A percentile compares a stretch with the other conserved stretches of the same genome.
Conservation (phyloP, 768 basidiomycete species). For the Tulasnella sp. region DNA sequence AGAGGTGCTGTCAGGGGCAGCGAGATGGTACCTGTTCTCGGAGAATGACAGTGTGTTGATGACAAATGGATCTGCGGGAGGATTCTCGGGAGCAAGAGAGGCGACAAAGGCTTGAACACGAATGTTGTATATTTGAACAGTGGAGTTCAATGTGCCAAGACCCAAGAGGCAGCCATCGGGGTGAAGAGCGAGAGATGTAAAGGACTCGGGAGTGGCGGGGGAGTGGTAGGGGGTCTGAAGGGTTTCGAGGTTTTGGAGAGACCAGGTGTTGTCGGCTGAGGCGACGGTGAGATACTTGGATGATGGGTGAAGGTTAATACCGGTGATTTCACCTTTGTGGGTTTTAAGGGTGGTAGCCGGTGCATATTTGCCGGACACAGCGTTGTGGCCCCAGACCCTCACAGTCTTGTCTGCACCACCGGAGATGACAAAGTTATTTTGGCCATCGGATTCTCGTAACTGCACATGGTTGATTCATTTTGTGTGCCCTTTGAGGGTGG, state of each 20-base stretch:
- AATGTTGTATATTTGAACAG: constrained; percentile 77
- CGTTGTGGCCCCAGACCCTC: constrained; percentile 77
- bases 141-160: constrained; percentile 70
- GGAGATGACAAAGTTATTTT: constrained; percentile 64
- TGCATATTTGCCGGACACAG: constrained; percentile 66
- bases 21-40: constrained; percentile 95
- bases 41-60: constrained; percentile 81
- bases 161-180: constrained; percentile 87
- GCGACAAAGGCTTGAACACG: constrained; percentile 69
- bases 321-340: constrained; percentile 84
- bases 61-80: constrained; percentile 46
- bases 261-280: constrained; percentile 84
- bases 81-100: constrained; percentile 47
- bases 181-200: constrained; percentile 72
- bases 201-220: constrained; percentile 58
- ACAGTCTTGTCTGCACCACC: constrained; percentile 89
- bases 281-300: constrained; percentile 61
- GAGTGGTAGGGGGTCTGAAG: constrained; percentile 70
- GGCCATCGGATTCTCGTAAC: constrained; percentile 63
- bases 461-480: constrained; percentile 89
- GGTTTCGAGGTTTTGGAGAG: constrained; percentile 64
- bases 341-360: constrained; percentile 62
- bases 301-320: constrained; percentile 79
- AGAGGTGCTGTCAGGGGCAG: constrained; percentile 56
- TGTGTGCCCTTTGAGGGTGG: constrained; percentile 88